Evolutionary conservation across 2,329 filamentous ascomycete species (phyloP).

Genomic region (Pseudohalonectria lignicola): DNA sequence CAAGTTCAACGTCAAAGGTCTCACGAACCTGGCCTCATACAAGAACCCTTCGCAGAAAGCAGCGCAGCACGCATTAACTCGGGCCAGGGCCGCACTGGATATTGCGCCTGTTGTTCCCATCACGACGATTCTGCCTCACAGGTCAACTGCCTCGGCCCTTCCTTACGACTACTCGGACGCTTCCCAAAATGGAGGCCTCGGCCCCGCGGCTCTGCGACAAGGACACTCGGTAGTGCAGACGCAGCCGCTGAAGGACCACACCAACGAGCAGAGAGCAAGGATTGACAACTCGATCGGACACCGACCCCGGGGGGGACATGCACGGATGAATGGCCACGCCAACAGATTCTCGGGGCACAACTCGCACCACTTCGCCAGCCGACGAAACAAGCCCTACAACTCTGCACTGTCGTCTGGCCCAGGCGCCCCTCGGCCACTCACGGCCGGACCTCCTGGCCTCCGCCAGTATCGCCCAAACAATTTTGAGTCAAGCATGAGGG

Average conservation of each 20-base stretch:
- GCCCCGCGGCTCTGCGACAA: background rate
- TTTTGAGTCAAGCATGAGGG: too few species aligned
- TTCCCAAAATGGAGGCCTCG: background rate
- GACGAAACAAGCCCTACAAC: background rate
- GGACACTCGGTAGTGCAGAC: background rate
- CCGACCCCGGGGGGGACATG: too few species aligned
- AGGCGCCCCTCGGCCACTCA: slow-evolving; percentile 38
- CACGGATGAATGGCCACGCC: too few species aligned
- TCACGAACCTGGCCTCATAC: slow-evolving; percentile 44
- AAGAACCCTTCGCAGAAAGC: slow-evolving; percentile 41
- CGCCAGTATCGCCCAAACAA: slow-evolving; percentile 36
- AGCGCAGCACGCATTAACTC: slow-evolving; percentile 32
- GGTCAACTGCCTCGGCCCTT: too few species aligned
- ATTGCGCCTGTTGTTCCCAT: background rate
- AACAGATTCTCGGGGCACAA: too few species aligned
- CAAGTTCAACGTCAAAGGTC: slow-evolving; percentile 31
- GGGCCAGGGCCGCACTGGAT: slow-evolving; percentile 8
- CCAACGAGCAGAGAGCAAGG: too few species aligned
- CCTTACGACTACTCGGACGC: too few species aligned
- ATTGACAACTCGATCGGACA: too few species aligned
- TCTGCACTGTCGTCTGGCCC: slow-evolving; percentile 14
- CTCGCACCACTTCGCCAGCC: too few species aligned
- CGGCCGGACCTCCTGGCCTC: slow-evolving; percentile 42
- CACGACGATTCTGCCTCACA: background rate
- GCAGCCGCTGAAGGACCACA: background rate